phyloP scores from a whole-genome alignment of 108 stramenopile genomes.

The Nitzschia putrida region DNA sequence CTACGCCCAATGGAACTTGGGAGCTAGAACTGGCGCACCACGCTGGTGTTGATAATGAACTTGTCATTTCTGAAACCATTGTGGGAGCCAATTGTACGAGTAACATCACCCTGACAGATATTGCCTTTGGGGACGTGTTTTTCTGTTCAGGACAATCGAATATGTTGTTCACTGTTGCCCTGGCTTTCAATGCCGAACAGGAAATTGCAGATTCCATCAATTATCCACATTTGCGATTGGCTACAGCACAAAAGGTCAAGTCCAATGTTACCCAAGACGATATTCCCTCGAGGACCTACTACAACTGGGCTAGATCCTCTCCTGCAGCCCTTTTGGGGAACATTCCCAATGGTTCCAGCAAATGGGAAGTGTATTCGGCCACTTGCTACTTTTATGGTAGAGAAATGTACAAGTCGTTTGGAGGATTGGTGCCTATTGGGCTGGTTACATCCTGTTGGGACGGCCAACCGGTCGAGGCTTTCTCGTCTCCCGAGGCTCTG shows the following conservation, averaged over 20 bases:
- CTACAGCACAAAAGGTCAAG: conserved; percentile 12
- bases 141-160: conserved; percentile 35
- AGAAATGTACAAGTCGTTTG: conserved; percentile 20
- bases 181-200: conserved; percentile 5
- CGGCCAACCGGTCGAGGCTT: conserved; percentile 24
- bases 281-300: conserved; percentile 12
- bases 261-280: conserved; percentile 5
- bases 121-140: conserved; percentile 39
- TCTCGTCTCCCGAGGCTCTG: conserved; percentile 27
- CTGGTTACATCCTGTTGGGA: conserved; percentile 32
- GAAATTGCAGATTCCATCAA: conserved; percentile 30
- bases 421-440: conserved; percentile 32
- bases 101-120: conserved; percentile 11
- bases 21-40: conserved; percentile 11
- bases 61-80: conserved; percentile 1
- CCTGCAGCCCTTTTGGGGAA: conserved; percentile 2
- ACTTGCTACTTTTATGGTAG: conserved; percentile 39
- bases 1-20: conserved; percentile 15
- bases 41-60: conserved; percentile 2
- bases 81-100: neutral
- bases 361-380: conserved; percentile 23
- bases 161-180: conserved; percentile 24
- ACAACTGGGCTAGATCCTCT: conserved; percentile 15
- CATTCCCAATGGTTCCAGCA: neutral
- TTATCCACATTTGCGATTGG: conserved; percentile 29